Evolutionary conservation across 176 grass and related monocot species (phyloP), one percentile per base, ranked within the genome.

Genomic region (Zoysia pacifica): DNA sequence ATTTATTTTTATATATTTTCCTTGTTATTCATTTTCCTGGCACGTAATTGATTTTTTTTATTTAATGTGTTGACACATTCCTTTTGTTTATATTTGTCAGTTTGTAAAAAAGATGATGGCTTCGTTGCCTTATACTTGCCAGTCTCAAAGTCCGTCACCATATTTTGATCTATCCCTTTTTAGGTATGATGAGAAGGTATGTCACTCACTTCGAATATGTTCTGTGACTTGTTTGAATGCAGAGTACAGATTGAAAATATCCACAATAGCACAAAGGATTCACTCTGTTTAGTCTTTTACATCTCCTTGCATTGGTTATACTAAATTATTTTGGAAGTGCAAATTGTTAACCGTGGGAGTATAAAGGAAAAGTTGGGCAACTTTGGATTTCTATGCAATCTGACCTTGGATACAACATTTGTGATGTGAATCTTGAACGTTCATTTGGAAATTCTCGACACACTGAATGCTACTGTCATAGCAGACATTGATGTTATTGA

Each of bases 171-270:
- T 98, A 20, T 98, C 92, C 7, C 88, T 98, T 67, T 98, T 98
- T 91, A 93, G 92, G 48, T 98, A 98, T 83, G 95, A 98, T 81
- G 95, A 94, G 75, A 98, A 98, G 95, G 95, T 98, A 72, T 67
- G 86, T 50, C 52, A 18, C 58, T 68, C 62, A 7, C 56, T 76
- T 83, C 20, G 77, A 58, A 62, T 80, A 38, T 82, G 15, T 4
- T 18, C 54, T 76, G 16, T 64, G 18, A 84, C 20, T 18, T 67
- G 7, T 73, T 84, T 80, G 50, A 84, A 69, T 59, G 13, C 18
- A 59, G 56, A 9, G 2, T 64, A n/a, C 39, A 20, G n/a, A 52
- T 10, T 15, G 15, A 58, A 55, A 13, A 59, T 52, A 51, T 73
- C 4, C 70, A 58, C 74, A 28, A 28, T 28, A 28, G 28, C 48